Evolutionary conservation across 1,284 basidiomycete genomes (phyloP).

Genomic region (Trametes sp.): DNA sequence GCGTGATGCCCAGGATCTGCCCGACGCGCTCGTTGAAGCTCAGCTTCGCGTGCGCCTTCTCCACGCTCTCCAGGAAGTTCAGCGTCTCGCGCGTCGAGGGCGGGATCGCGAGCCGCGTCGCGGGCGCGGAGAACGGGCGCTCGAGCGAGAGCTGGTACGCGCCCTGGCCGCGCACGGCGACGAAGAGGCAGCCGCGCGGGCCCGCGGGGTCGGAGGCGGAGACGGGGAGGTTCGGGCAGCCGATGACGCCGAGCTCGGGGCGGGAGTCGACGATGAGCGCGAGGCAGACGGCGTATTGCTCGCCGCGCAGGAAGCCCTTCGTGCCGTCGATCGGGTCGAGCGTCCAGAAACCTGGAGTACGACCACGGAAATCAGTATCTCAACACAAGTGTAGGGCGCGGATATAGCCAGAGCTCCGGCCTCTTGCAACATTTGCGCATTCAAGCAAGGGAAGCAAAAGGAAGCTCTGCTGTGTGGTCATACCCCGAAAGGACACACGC

Average conservation of each 20-base stretch:
- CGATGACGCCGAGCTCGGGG: slow-evolving; percentile 91
- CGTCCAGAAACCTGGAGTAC: slow-evolving; percentile 85
- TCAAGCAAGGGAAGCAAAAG: no score
- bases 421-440: no score
- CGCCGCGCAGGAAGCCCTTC: slow-evolving; percentile 95
- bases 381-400: no score
- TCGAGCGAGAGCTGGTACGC: slow-evolving; percentile 69
- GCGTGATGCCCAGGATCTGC: slow-evolving; percentile 71
- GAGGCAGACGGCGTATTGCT: slow-evolving; percentile 97
- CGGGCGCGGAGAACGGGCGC: slow-evolving; percentile 18
- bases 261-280: slow-evolving; percentile 87
- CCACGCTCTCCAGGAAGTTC: slow-evolving; percentile 91
- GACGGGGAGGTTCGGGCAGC: slow-evolving; percentile 92
- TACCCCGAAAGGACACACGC: not conserved
- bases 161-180: slow-evolving; percentile 85
- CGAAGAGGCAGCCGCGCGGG: slow-evolving; percentile 82
- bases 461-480: no score
- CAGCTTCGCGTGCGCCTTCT: slow-evolving; percentile 92
- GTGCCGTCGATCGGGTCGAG: slow-evolving; percentile 94
- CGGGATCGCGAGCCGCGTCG: slow-evolving; percentile 57
- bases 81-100: slow-evolving; percentile 54
- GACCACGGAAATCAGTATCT: no score
- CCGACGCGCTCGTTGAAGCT: slow-evolving; percentile 83
- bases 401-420: no score
- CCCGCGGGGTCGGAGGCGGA: slow-evolving; percentile 59